Conservation (phyloP, 805 yeast species). For the Schwanniomyces polymorphus region DNA sequence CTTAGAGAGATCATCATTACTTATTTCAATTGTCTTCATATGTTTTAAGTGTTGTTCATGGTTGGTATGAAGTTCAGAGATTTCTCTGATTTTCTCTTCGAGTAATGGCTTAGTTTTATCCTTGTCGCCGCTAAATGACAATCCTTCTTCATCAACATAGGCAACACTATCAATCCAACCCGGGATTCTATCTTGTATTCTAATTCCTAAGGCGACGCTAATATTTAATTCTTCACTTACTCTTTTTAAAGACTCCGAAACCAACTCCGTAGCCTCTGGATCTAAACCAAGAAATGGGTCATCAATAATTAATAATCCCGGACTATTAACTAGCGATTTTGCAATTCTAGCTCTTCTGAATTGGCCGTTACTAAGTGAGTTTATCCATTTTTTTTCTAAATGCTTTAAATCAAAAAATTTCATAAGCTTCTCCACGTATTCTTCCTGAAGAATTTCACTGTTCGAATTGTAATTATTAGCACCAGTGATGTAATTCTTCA, state of each 20-base stretch:
- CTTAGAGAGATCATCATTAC: slow-evolving; percentile 2
- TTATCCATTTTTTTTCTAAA: slow-evolving; percentile 72
- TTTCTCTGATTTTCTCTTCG: slow-evolving; percentile 8
- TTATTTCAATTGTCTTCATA: slow-evolving; percentile 7
- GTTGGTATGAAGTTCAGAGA: slow-evolving; percentile 12
- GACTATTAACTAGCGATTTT: slow-evolving; percentile 61
- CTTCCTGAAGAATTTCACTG: slow-evolving; percentile 10
- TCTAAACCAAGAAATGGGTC: slow-evolving; percentile 94
- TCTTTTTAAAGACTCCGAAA: slow-evolving; percentile 51
- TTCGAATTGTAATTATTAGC: slow-evolving; percentile 51
- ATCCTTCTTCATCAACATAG: slow-evolving; percentile 56
- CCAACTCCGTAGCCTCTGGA: slow-evolving; percentile 62
- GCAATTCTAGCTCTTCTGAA: slow-evolving; percentile 89
- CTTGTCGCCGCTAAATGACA: slow-evolving; percentile 49
- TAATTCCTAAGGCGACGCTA: slow-evolving; percentile 68
- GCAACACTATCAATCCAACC: slow-evolving; percentile 77
- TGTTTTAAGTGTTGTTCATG: slow-evolving; percentile 4
- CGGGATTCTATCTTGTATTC: slow-evolving; percentile 76
- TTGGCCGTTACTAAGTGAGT: slow-evolving; percentile 91
- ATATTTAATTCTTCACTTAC: slow-evolving; percentile 42
- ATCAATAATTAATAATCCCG: slow-evolving; percentile 71
- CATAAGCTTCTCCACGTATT: slow-evolving; percentile 43
- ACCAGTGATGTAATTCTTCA: slow-evolving; percentile 53
- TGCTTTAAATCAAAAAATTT: slow-evolving; percentile 53
- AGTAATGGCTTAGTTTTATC: slow-evolving; percentile 20